Percentiles rank a stretch among this genome's conserved stretches.
Evolutionary conservation across 371 early-diverging fungal genomes (phyloP).

Genomic region (Circinella umbellata): DNA sequence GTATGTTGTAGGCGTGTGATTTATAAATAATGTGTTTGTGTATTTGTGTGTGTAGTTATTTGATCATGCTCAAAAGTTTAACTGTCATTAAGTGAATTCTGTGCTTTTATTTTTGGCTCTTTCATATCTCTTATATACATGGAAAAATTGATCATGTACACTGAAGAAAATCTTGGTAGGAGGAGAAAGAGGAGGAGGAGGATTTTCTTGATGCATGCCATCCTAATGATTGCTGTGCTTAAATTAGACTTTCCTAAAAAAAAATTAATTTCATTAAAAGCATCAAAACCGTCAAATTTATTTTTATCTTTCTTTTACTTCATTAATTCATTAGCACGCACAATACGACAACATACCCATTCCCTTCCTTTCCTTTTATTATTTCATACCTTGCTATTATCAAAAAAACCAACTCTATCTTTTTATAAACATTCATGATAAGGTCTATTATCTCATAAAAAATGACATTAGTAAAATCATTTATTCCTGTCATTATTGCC

Average conservation of each 20-base stretch:
- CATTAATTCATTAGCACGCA: no score
- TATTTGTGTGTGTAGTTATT: no score
- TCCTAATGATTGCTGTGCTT: background rate
- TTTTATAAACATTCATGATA: background rate
- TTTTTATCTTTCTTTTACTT: background rate
- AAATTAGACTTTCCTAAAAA: background rate
- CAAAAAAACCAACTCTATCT: background rate
- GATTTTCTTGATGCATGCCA: background rate
- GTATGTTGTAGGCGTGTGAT: no score
- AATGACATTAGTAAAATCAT: conserved; percentile 5
- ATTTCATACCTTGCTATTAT: background rate
- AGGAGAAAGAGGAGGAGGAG: no score
- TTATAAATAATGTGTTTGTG: no score
- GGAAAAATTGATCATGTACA: no score
- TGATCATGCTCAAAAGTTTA: no score
- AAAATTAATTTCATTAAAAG: background rate
- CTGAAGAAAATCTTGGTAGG: no score
- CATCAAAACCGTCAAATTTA: background rate
- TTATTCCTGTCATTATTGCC: conserved; percentile 14
- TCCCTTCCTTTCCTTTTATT: background rate
- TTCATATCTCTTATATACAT: no score
- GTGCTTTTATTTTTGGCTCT: no score
- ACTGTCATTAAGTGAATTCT: no score
- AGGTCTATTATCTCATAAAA: background rate
- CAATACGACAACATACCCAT: no score